Evolutionary conservation across 1,284 basidiomycete genomes (phyloP).

Genomic region (Cryptococcus sp.): DNA sequence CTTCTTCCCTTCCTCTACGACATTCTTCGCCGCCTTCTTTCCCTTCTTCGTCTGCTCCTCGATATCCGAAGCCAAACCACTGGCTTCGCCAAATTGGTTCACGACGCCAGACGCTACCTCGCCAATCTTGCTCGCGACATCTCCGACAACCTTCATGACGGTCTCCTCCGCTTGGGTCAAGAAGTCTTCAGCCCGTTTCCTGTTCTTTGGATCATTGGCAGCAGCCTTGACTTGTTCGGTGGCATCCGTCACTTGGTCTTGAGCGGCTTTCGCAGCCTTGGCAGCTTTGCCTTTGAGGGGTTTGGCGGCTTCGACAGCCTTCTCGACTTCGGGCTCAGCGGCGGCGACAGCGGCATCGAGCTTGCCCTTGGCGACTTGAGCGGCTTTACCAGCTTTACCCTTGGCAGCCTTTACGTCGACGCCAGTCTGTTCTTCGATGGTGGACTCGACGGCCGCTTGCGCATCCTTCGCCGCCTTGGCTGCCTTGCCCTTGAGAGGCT

Average conservation of each 20-base stretch:
- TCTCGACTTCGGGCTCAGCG: constrained; percentile 27
- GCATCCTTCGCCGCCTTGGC: constrained; percentile 20
- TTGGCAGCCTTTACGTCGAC: constrained; percentile 24
- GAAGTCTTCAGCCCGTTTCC: constrained; percentile 47
- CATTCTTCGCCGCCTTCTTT: constrained; percentile 15
- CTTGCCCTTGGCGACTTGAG: constrained; percentile 20
- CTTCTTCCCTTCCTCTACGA: constrained; percentile 17
- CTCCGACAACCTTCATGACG: constrained; percentile 25
- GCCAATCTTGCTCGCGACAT: constrained; percentile 37
- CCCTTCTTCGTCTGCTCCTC: constrained; percentile 11
- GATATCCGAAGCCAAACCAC: constrained; percentile 27
- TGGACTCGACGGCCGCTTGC: constrained; percentile 11
- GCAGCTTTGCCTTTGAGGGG: constrained; percentile 23
- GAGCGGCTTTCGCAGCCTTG: constrained; percentile 24
- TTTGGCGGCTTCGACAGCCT: constrained; percentile 28
- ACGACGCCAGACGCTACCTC: constrained; percentile 50
- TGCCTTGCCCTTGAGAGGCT: constrained; percentile 27
- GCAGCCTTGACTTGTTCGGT: constrained; percentile 23
- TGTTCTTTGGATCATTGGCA: constrained; percentile 38
- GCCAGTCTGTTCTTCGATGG: constrained; percentile 23
- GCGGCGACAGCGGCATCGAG: constrained; percentile 19
- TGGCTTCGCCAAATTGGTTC: constrained; percentile 31
- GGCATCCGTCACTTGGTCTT: constrained; percentile 11
- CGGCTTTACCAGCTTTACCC: constrained; percentile 24
- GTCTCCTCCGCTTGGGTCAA: constrained; percentile 37